Evolutionary conservation across 2,329 filamentous ascomycete genomes (phyloP).

Genomic region (Laburnicola sp.): DNA sequence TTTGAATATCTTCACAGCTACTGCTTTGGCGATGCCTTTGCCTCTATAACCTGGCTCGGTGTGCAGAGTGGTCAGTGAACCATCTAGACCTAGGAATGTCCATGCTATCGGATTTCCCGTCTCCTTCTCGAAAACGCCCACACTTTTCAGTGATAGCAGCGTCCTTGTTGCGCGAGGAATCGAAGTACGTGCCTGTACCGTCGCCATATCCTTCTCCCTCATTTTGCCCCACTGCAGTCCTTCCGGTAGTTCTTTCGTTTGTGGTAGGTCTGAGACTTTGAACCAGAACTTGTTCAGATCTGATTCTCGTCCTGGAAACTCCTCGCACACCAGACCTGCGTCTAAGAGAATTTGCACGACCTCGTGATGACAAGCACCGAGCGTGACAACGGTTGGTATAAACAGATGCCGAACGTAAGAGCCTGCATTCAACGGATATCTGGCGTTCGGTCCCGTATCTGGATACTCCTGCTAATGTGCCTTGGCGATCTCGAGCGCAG

Average conservation of each 20-base stretch:
- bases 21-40: conserved; percentile 63
- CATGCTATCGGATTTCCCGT: conserved; percentile 61
- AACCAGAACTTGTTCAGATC: conserved; percentile 63
- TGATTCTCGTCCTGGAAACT: conserved; percentile 35
- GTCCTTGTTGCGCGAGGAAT: conserved; percentile 60
- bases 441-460: conserved; percentile 21
- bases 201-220: conserved; percentile 55
- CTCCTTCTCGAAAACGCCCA: conserved; percentile 50
- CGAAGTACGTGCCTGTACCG: conserved; percentile 53
- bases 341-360: conserved; percentile 29
- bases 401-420: conserved; percentile 40
- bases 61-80: conserved; percentile 63
- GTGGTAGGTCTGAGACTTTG: conserved; percentile 51
- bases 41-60: conserved; percentile 64
- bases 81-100: conserved; percentile 66
- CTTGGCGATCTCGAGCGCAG: conserved; percentile 31
- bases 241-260: conserved; percentile 43
- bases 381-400: conserved; percentile 45
- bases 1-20: conserved; percentile 62
- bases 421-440: conserved; percentile 23
- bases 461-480: conserved; percentile 34
- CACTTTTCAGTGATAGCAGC: conserved; percentile 45
- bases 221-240: conserved; percentile 62
- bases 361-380: conserved; percentile 49
- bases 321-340: conserved; percentile 27